These are phyloP conservation scores for Colletotrichum melonis DNA, from an alignment of 2,329 filamentous ascomycete genomes.

Conservation along the genomic window DNA sequence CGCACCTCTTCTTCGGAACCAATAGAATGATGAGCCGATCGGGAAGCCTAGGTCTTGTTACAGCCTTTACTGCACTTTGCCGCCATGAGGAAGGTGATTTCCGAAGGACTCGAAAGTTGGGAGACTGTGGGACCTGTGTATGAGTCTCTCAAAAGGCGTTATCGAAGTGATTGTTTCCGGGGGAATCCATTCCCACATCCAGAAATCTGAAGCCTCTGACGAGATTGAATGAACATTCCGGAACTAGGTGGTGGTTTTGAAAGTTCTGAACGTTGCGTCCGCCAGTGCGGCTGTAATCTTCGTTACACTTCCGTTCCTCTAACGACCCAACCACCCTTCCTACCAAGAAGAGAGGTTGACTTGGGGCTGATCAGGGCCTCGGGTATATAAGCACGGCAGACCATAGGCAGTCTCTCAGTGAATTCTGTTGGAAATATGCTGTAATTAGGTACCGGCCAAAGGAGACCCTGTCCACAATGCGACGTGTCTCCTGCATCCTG, in stretches of 20 bases:
- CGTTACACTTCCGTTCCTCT: background rate
- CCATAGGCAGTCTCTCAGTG: background rate
- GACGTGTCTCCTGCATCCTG: background rate
- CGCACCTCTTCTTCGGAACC: background rate
- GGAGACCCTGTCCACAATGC: background rate
- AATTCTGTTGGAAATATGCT: background rate
- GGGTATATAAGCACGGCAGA: background rate
- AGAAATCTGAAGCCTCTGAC: too few relatives aligned
- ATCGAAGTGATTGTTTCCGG: too few relatives aligned
- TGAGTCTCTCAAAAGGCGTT: too few relatives aligned
- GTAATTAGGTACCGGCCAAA: background rate
- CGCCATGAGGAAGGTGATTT: too few relatives aligned
- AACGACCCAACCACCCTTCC: background rate
- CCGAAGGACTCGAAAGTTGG: too few relatives aligned
- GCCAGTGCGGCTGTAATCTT: background rate
- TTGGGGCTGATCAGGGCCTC: background rate
- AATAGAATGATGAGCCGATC: background rate
- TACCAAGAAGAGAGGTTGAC: too few relatives aligned
- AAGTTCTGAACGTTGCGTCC: background rate
- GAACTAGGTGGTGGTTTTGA: background rate
- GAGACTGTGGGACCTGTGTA: too few relatives aligned
- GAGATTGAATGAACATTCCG: background rate
- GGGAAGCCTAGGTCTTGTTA: background rate
- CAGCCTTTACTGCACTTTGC: background rate
- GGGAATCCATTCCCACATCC: too few relatives aligned